These are phyloP conservation scores for Mycena amicta DNA, from an alignment of 768 basidiomycete genomes.

Conservation along the genomic window DNA sequence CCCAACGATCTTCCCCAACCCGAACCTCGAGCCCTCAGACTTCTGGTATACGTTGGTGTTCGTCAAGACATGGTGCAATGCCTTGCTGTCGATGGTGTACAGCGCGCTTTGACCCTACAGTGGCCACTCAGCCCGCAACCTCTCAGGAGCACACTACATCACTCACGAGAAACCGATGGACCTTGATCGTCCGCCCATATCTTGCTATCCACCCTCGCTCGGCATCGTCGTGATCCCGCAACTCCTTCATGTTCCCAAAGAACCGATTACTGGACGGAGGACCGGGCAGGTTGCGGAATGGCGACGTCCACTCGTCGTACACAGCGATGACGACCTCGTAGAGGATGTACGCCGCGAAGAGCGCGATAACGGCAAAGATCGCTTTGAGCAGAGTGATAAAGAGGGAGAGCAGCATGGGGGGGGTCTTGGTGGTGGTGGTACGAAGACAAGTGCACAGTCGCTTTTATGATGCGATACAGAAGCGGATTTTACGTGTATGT, in stretches of 20 bases:
- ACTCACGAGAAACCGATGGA: constrained; percentile 43
- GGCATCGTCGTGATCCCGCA: constrained; percentile 29
- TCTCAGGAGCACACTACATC: too few relatives aligned
- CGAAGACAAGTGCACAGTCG: too few relatives aligned
- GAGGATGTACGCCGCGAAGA: neutral
- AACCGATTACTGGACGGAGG: constrained; percentile 33
- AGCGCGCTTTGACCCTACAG: too few relatives aligned
- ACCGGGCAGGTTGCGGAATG: constrained; percentile 36
- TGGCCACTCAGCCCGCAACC: too few relatives aligned
- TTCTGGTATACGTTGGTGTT: constrained; percentile 47
- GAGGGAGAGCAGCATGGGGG: too few relatives aligned
- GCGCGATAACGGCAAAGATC: neutral
- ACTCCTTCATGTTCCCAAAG: constrained; percentile 32
- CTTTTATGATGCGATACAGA: too few relatives aligned
- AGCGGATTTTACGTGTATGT: too few relatives aligned
- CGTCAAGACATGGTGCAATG: constrained; percentile 49
- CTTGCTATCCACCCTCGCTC: constrained; percentile 51
- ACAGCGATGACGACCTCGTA: neutral
- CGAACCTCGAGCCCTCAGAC: constrained; percentile 29
- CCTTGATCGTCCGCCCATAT: constrained; percentile 49
- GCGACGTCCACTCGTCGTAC: constrained; percentile 15
- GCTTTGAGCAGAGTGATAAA: neutral
- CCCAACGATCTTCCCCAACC: constrained; percentile 14
- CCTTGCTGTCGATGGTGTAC: constrained; percentile 50
- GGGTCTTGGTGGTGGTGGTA: too few relatives aligned